Percentiles rank a stretch among this genome's conserved stretches.
phyloP scores from a whole-genome alignment of 1,139 yeast species.

The Hemisphaericaspora subhashii region DNA sequence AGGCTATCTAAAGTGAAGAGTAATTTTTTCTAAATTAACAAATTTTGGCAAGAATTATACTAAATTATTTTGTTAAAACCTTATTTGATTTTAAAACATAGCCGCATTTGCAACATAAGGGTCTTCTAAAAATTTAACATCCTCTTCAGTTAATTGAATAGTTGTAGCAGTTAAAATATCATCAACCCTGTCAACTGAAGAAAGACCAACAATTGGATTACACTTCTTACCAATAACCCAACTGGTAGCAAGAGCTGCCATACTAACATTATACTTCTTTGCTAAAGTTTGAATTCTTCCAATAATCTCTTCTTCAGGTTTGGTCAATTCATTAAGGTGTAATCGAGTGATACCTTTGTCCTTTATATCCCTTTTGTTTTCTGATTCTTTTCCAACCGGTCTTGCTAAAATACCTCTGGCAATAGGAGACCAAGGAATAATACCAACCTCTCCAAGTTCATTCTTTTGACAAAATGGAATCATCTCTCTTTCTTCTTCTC shows the following conservation, averaged over 20 bases:
- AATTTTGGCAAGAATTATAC: not conserved
- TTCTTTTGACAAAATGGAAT: slow-evolving; percentile 48
- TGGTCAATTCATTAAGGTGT: slow-evolving; percentile 10
- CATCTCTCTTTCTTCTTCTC: slow-evolving; percentile 64
- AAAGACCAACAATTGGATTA: slow-evolving; percentile 56
- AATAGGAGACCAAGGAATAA: slow-evolving; percentile 54
- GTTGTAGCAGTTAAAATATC: slow-evolving; percentile 50
- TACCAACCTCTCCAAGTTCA: slow-evolving; percentile 39
- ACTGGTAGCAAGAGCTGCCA: slow-evolving; percentile 56
- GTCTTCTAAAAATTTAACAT: slow-evolving; percentile 48
- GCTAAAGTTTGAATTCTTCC: slow-evolving; percentile 54
- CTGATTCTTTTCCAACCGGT: slow-evolving; percentile 22
- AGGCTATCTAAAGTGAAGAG: no score
- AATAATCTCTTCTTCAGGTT: slow-evolving; percentile 39
- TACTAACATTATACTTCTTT: slow-evolving; percentile 39
- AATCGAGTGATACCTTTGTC: slow-evolving; percentile 6
- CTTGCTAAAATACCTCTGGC: slow-evolving; percentile 48
- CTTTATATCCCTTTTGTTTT: slow-evolving; percentile 8
- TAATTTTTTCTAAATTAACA: not conserved
- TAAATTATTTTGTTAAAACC: no score
- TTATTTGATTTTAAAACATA: not conserved
- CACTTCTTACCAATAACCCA: slow-evolving; percentile 56
- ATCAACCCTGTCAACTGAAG: slow-evolving; percentile 48
- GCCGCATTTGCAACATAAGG: slow-evolving; percentile 28
- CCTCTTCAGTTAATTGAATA: slow-evolving; percentile 46